phyloP scores from a whole-genome alignment of 176 grass and related monocot genomes.

The Echinochloa phyllopogon region DNA sequence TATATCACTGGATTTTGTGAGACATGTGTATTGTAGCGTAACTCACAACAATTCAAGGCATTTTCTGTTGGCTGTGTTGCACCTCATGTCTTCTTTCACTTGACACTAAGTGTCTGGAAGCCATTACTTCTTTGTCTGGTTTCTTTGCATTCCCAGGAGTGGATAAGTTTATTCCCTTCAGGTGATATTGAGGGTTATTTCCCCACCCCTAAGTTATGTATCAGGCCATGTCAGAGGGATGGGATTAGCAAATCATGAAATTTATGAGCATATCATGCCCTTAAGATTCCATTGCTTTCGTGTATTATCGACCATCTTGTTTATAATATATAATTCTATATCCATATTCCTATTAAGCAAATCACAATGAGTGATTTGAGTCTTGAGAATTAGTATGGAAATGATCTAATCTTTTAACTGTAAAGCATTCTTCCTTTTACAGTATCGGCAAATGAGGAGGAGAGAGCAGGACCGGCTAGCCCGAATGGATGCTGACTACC shows the following conservation, averaged over 20 bases:
- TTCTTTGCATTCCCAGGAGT: neutral
- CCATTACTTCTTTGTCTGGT: neutral
- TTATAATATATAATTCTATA: conserved; percentile 10
- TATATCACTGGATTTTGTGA: neutral
- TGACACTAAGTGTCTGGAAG: neutral
- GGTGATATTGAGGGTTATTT: neutral
- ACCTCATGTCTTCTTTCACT: neutral
- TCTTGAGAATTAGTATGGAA: neutral
- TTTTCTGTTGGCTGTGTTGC: neutral
- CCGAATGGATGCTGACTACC: conserved; percentile 82
- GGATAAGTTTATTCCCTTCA: neutral
- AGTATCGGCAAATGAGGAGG: conserved; percentile 99
- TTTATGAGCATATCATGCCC: neutral
- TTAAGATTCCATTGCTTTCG: neutral
- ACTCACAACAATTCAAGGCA: neutral
- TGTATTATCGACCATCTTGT: conserved; percentile 24
- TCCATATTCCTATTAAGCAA: conserved; percentile 2
- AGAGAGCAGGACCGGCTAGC: conserved; percentile 81
- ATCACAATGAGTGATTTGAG: conserved; percentile 11
- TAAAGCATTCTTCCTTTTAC: conserved; percentile 29
- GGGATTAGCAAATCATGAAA: neutral
- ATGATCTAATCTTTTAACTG: neutral
- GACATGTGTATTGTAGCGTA: neutral
- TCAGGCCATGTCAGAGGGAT: neutral
- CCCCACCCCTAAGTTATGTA: neutral